Evolutionary conservation across 768 basidiomycete species (phyloP).

Genomic region (Tubosaeta sp.): DNA sequence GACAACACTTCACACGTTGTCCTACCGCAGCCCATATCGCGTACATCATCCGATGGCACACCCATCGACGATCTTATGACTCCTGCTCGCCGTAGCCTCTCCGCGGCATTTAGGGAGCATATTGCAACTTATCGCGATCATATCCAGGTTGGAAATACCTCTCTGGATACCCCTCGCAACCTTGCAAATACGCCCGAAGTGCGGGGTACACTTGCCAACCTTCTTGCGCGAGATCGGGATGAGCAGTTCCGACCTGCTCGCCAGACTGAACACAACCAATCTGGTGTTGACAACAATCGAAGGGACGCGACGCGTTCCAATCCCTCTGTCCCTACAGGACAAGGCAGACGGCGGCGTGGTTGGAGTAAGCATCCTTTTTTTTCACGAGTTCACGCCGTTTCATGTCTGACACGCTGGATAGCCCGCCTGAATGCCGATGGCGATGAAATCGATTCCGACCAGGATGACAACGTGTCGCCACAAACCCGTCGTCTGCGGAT

Average conservation of each 20-base stretch:
- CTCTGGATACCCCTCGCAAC: slow-evolving; percentile 17
- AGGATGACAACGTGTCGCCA: slow-evolving; percentile 50
- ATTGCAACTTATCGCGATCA: slow-evolving; percentile 13
- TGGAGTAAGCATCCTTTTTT: slow-evolving; percentile 26
- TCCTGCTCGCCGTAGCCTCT: slow-evolving; percentile 17
- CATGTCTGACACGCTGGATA: slow-evolving; percentile 17
- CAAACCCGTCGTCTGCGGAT: slow-evolving; percentile 47
- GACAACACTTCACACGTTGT: slow-evolving; percentile 17
- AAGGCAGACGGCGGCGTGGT: slow-evolving; percentile 30
- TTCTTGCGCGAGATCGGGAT: slow-evolving; percentile 24
- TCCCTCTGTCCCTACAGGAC: slow-evolving; percentile 11
- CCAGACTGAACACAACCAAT: slow-evolving; percentile 7
- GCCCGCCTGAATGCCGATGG: slow-evolving; percentile 48
- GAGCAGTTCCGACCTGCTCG: slow-evolving; percentile 8
- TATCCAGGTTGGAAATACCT: not conserved
- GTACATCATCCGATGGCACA: slow-evolving; percentile 21
- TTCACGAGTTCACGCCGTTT: not conserved
- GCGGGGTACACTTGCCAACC: slow-evolving; percentile 19
- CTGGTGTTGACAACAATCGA: slow-evolving; percentile 3
- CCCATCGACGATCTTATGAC: slow-evolving; percentile 16
- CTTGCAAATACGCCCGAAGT: slow-evolving; percentile 22
- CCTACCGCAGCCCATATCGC: slow-evolving; percentile 21
- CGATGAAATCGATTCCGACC: slow-evolving; percentile 58
- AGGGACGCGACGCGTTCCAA: slow-evolving; percentile 10
- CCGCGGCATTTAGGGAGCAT: slow-evolving; percentile 21